Base-by-base conservation (phyloP, 2,329 filamentous ascomycete genomes). In the Colletotrichum neosansevieriae region DNA sequence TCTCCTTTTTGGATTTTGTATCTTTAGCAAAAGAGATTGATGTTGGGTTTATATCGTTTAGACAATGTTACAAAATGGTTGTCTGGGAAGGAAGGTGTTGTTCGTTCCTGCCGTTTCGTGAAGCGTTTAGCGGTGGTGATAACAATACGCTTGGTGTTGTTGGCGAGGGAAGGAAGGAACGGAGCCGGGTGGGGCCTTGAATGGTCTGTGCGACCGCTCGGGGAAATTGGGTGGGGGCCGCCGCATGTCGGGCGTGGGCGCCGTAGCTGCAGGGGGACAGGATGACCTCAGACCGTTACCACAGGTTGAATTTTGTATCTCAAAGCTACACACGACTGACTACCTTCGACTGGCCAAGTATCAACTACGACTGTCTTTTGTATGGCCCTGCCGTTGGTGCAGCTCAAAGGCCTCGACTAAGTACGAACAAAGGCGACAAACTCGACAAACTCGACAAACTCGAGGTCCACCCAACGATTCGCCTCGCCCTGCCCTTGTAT, bases 151-250 rank as follows among this genome's bases (percentile, higher is more conserved):
- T 47, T 19, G 15, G 42, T 47, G 34, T 61, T 38, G 51, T 17
- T 17, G 38, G 24, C n/a, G 12, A 24, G 19, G 61, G 34, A 19
- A 38, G 7, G 10, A 11, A 36, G 38, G 24, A 13, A 44, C 50
- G 32, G 59, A 24, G 34, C 59, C 58, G 51, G n/a, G 59, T 51
- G 58, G 50, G 24, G 40, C 11, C 49, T 40, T 17, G 29, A 17
- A 45, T 54, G 38, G 47, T 40, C 50, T 50, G 42, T 50, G 50
- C 57, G 21, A 12, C 15, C 42, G 36, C 36, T 34, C 59, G 44
- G 44, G 19, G 15, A 58, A 15, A 15, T 15, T 24, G 36, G 21
- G 29, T 45, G 63, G 57, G 57, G 19, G 17, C 36, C n/a, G n/a
- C 24, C 21, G 29, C 29, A 29, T 42, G 9, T 15, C 56, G 45